phyloP scores from a whole-genome alignment of 257 asterid species.

The Fraxinus excelsior region DNA sequence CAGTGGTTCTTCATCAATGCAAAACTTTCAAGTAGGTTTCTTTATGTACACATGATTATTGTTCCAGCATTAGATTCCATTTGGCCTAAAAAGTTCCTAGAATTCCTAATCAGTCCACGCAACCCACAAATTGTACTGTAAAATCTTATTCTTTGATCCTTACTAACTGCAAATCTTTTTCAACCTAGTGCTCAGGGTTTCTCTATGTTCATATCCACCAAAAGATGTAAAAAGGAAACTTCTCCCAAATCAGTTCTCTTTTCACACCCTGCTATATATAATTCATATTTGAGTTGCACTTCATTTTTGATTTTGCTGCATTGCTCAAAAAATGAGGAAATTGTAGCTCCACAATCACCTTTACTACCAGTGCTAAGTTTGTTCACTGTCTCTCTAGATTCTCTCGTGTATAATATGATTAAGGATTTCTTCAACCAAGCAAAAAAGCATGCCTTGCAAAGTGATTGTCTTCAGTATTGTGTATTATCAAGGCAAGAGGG shows the following conservation, averaged over 20 bases:
- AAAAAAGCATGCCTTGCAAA: conserved; percentile 2
- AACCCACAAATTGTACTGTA: conserved; percentile 16
- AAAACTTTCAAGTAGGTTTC: not conserved
- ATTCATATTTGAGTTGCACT: not conserved
- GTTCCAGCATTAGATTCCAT: not conserved
- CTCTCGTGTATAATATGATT: not conserved
- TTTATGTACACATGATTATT: not conserved
- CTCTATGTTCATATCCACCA: conserved; percentile 8
- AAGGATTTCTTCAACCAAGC: conserved; percentile 4
- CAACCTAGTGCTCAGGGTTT: conserved; percentile 10
- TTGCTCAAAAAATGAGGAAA: not conserved
- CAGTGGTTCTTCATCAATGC: not conserved
- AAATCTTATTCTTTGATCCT: not conserved
- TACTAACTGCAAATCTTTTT: not conserved
- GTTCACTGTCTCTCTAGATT: conserved; percentile 12
- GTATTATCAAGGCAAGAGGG: not conserved
- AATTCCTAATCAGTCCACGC: conserved; percentile 3
- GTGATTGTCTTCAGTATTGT: conserved; percentile 15
- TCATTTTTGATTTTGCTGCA: conserved; percentile 13
- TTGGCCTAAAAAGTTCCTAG: not conserved
- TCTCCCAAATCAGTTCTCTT: not conserved
- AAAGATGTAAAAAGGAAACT: conserved; percentile 6
- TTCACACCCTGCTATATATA: conserved; percentile 6
- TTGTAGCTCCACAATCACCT: not conserved
- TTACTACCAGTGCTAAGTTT: conserved; percentile 4